These are phyloP conservation scores for Suhomyces wounanorum DNA, from an alignment of 1,139 yeast genomes.

Conservation along the genomic window DNA sequence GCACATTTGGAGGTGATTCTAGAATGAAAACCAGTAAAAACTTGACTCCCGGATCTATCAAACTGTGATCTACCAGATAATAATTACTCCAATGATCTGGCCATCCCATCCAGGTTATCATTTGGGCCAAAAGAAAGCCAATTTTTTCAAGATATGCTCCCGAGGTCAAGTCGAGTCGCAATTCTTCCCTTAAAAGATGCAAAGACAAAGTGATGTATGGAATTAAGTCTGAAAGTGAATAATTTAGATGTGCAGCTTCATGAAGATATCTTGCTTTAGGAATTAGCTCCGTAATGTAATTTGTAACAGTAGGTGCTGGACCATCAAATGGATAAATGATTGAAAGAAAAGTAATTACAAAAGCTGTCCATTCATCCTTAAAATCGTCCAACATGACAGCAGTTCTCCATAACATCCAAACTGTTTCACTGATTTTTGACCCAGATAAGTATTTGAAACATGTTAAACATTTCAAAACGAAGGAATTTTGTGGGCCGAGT, in stretches of 20 bases:
- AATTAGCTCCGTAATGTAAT: constrained; percentile 41
- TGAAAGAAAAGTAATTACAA: constrained; percentile 53
- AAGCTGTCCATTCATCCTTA: constrained; percentile 65
- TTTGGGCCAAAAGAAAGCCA: constrained; percentile 58
- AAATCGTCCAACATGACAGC: constrained; percentile 46
- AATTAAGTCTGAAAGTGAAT: constrained; percentile 48
- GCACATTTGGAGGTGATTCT: constrained; percentile 55
- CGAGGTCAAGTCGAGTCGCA: constrained; percentile 56
- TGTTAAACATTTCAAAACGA: constrained; percentile 46
- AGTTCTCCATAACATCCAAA: constrained; percentile 67
- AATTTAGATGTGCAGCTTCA: constrained; percentile 30
- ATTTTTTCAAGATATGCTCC: constrained; percentile 38
- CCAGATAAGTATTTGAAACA: constrained; percentile 60
- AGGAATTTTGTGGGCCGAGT: constrained; percentile 48
- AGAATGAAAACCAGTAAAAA: constrained; percentile 48
- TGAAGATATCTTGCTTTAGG: constrained; percentile 41
- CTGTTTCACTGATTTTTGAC: constrained; percentile 54
- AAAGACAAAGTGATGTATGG: constrained; percentile 69
- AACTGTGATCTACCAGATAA: constrained; percentile 41
- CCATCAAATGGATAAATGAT: constrained; percentile 46
- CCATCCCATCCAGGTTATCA: constrained; percentile 77
- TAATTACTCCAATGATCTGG: constrained; percentile 62
- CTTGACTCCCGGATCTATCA: constrained; percentile 27
- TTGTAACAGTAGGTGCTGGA: constrained; percentile 18
- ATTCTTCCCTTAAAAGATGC: constrained; percentile 79